Percentiles rank a stretch among this genome's conserved stretches.
Conservation (phyloP, 495 filamentous ascomycete species). For the Platismatia glauca region DNA sequence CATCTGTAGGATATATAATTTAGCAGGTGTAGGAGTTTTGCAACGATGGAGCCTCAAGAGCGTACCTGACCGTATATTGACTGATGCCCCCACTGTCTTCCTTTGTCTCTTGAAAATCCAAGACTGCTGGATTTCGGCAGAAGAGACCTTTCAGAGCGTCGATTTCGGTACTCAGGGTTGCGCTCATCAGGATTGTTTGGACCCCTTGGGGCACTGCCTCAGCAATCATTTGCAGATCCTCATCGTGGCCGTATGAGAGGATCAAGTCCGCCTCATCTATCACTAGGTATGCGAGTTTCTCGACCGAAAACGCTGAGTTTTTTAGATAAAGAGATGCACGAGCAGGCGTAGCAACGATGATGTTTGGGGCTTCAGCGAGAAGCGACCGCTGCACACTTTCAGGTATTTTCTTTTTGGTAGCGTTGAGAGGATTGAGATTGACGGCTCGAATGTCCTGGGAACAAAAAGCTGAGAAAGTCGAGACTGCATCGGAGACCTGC, state of each 20-base stretch:
- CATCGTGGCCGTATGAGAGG: conserved; percentile 88
- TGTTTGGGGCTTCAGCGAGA: conserved; percentile 78
- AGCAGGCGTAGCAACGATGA: conserved; percentile 82
- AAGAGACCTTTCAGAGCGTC: conserved; percentile 80
- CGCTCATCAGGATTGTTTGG: conserved; percentile 88
- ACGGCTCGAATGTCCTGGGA: conserved; percentile 69
- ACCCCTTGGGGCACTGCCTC: conserved; percentile 71
- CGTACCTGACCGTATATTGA: conserved; percentile 77
- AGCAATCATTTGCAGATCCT: conserved; percentile 71
- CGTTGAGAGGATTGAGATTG: conserved; percentile 56
- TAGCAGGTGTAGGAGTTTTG: too few relatives aligned
- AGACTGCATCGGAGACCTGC: conserved; percentile 69
- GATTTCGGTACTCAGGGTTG: conserved; percentile 79
- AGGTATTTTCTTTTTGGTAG: conserved; percentile 53
- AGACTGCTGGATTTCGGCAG: conserved; percentile 65
- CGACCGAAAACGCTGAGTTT: conserved; percentile 56
- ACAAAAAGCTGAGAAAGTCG: conserved; percentile 69
- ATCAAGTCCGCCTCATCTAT: conserved; percentile 94
- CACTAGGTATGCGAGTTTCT: conserved; percentile 67
- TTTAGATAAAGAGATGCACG: conserved; percentile 64
- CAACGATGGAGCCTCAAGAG: not conserved
- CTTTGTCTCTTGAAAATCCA: conserved; percentile 69
- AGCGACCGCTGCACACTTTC: conserved; percentile 76
- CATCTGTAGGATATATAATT: conserved; percentile 42
- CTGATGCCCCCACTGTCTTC: conserved; percentile 63